These are phyloP conservation scores for Fusarium paranaense DNA, from an alignment of 2,329 filamentous ascomycete species.

Conservation along the genomic window DNA sequence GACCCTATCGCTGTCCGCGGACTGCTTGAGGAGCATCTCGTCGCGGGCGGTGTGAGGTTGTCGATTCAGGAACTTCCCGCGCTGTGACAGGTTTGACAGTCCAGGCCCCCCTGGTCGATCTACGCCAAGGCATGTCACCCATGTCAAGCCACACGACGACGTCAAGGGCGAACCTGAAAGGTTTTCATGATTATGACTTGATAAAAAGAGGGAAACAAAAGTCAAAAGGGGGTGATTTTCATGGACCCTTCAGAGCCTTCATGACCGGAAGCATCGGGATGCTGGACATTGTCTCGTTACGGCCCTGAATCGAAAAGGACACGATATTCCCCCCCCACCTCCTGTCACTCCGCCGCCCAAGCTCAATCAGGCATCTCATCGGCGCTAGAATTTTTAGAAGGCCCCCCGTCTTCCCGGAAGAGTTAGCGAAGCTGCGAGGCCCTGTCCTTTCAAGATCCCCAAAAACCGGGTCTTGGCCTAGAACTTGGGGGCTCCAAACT, in stretches of 20 bases:
- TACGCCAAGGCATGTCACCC: conserved; percentile 30
- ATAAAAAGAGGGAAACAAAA: not conserved
- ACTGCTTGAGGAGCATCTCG: not conserved
- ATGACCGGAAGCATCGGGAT: not conserved
- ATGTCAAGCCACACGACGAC: conserved; percentile 13
- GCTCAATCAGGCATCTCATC: conserved; percentile 22
- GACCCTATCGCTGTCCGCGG: not conserved
- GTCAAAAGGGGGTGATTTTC: not conserved
- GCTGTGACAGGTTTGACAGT: conserved; percentile 34
- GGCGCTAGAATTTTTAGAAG: conserved; percentile 42
- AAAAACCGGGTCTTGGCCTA: conserved; percentile 8
- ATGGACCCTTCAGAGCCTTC: not conserved
- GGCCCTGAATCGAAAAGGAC: not conserved
- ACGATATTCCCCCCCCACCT: conserved; percentile 24
- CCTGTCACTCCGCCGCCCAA: conserved; percentile 15
- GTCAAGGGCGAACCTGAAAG: not conserved
- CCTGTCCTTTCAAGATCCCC: not conserved
- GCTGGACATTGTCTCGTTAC: not conserved
- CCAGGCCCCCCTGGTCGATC: conserved; percentile 34
- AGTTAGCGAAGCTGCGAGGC: conserved; percentile 13
- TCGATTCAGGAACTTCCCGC: conserved; percentile 21
- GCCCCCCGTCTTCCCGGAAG: conserved; percentile 19
- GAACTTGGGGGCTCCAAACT: not conserved
- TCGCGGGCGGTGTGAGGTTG: conserved; percentile 6
- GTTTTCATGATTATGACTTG: not conserved